phyloP scores from a whole-genome alignment of 2,329 filamentous ascomycete species.

The Scopulariopsis brevicaulis region DNA sequence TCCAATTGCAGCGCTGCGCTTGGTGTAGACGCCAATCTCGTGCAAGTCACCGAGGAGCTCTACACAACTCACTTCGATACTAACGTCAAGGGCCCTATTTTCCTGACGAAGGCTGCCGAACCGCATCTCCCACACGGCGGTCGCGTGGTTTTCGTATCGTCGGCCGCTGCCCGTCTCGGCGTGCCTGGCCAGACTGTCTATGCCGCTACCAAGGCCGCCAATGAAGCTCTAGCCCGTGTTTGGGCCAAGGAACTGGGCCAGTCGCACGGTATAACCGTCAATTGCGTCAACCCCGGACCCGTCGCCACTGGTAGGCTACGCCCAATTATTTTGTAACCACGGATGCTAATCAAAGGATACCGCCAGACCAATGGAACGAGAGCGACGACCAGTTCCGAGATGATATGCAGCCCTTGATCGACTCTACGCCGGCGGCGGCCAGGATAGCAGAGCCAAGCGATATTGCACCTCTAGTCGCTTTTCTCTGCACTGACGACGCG shows the following conservation, averaged over 20 bases:
- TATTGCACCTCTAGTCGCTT: constrained; percentile 18
- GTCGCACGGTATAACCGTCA: constrained; percentile 15
- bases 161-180: constrained; percentile 17
- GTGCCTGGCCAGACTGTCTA: constrained; percentile 18
- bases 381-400: constrained; percentile 16
- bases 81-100: constrained; percentile 12
- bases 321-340: neutral
- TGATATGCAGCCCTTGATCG: constrained; percentile 18
- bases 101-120: constrained; percentile 18
- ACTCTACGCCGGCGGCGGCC: constrained; percentile 17
- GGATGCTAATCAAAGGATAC: neutral
- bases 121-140: constrained; percentile 17
- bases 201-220: constrained; percentile 20
- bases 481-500: constrained; percentile 16
- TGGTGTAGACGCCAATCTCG: constrained; percentile 9
- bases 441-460: constrained; percentile 16
- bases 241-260: constrained; percentile 21
- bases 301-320: constrained; percentile 11
- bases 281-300: constrained; percentile 19
- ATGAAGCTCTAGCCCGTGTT: constrained; percentile 15
- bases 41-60: constrained; percentile 8
- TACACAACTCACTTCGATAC: constrained; percentile 9
- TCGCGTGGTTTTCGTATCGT: constrained; percentile 21
- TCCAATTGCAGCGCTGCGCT: constrained; percentile 2
- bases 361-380: constrained; percentile 15